These are phyloP conservation scores for Tardiomyces digboiensis DNA, from an alignment of 1,139 yeast species.

Conservation along the genomic window DNA sequence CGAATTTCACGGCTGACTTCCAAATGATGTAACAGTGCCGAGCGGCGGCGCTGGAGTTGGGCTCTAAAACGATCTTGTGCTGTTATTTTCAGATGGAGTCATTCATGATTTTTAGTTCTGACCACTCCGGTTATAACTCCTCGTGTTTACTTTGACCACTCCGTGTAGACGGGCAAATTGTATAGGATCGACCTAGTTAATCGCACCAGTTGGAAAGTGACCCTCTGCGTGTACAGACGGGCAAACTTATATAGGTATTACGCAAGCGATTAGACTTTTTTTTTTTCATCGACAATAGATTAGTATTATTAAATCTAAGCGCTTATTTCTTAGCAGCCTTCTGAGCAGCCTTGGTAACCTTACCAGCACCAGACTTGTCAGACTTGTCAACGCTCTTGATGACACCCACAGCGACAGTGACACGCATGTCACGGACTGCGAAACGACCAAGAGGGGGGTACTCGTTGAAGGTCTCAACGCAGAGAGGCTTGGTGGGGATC, in stretches of 20 bases:
- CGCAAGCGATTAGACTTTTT: background rate
- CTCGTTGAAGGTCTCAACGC: conserved; percentile 94
- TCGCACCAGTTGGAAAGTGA: too few species aligned
- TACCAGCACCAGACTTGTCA: conserved; percentile 74
- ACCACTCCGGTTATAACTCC: too few species aligned
- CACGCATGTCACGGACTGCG: conserved; percentile 99
- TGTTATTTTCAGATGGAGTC: too few species aligned
- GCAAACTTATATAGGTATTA: background rate
- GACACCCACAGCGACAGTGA: conserved; percentile 99
- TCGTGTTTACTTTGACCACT: too few species aligned
- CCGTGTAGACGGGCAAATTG: too few species aligned
- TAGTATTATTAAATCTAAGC: background rate
- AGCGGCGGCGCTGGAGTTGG: too few species aligned
- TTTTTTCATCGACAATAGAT: background rate
- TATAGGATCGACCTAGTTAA: too few species aligned
- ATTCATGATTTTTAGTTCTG: too few species aligned
- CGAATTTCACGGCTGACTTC: too few species aligned
- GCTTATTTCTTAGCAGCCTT: conserved; percentile 97
- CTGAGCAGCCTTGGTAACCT: conserved; percentile 99
- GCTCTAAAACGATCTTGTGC: too few species aligned
- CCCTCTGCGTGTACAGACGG: background rate
- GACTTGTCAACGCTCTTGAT: conserved; percentile 97
- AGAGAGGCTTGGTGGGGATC: conserved; percentile 94
- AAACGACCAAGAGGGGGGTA: conserved; percentile 99
- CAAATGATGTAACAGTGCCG: too few species aligned